Evolutionary conservation across 768 basidiomycete species (phyloP).

Genomic region (Boletellus ananiceps): DNA sequence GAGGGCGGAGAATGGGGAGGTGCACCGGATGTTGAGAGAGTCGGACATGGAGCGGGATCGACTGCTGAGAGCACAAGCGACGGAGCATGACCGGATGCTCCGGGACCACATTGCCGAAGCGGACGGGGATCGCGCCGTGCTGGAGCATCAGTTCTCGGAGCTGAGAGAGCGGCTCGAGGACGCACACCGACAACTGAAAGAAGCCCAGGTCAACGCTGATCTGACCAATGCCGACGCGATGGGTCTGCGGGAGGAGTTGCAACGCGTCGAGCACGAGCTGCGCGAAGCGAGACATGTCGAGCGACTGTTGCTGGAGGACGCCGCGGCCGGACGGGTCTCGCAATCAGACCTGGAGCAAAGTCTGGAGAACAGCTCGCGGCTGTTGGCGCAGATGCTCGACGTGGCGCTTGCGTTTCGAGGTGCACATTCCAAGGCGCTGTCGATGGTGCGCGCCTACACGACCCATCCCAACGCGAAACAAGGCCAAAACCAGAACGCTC

Average conservation of each 20-base stretch:
- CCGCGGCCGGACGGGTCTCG: conserved; percentile 63
- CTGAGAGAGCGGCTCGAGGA: conserved; percentile 59
- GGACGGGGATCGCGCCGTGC: conserved; percentile 87
- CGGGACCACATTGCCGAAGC: conserved; percentile 90
- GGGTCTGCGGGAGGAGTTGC: conserved; percentile 68
- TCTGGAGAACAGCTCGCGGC: conserved; percentile 58
- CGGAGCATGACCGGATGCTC: conserved; percentile 60
- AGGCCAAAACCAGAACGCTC: conserved; percentile 26
- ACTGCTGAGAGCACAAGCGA: conserved; percentile 65
- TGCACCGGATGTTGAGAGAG: conserved; percentile 59
- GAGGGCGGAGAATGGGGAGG: conserved; percentile 63
- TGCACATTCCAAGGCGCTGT: conserved; percentile 69
- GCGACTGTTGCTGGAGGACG: conserved; percentile 66
- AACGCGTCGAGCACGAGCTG: conserved; percentile 65
- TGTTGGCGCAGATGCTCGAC: conserved; percentile 79
- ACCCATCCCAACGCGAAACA: conserved; percentile 50
- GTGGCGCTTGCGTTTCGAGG: conserved; percentile 75
- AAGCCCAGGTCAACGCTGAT: conserved; percentile 55
- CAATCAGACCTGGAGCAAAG: conserved; percentile 64
- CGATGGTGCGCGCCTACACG: conserved; percentile 54
- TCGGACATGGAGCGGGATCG: conserved; percentile 77
- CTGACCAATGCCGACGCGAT: conserved; percentile 64
- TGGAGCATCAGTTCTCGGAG: conserved; percentile 84
- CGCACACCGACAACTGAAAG: conserved; percentile 58
- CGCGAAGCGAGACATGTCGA: conserved; percentile 64